Conservation (phyloP, 1,284 basidiomycete species). For the Melampsora larici-populina region DNA sequence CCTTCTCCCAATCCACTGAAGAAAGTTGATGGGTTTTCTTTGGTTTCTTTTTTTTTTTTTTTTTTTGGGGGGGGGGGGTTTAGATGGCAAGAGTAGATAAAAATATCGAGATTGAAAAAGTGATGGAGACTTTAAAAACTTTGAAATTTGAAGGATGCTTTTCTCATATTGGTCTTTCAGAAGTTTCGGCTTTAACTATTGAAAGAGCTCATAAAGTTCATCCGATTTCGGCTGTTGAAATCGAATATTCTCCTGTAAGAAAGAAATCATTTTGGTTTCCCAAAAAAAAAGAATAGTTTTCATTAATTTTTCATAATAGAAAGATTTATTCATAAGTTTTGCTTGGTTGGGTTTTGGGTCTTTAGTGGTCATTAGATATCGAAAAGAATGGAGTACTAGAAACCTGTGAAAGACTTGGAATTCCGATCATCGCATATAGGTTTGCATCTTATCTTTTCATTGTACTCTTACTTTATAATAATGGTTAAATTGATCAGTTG, state of each 20-base stretch:
- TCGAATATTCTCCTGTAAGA: slow-evolving; percentile 46
- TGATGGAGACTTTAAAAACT: slow-evolving; percentile 47
- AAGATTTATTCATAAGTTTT: neutral
- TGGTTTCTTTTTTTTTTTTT: slow-evolving; percentile 39
- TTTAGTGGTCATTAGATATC: slow-evolving; percentile 49
- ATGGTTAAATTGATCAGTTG: neutral
- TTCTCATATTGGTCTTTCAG: slow-evolving; percentile 50
- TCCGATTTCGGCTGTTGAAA: slow-evolving; percentile 49
- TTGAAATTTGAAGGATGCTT: slow-evolving; percentile 51
- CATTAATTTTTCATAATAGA: neutral
- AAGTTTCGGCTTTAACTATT: slow-evolving; percentile 48
- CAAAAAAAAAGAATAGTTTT: neutral
- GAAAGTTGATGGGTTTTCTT: too few relatives aligned
- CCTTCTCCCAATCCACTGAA: too few relatives aligned
- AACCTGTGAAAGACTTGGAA: slow-evolving; percentile 53
- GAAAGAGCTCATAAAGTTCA: slow-evolving; percentile 47
- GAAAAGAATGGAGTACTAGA: slow-evolving; percentile 55
- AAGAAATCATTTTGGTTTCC: too few relatives aligned
- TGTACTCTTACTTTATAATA: neutral
- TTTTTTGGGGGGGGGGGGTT: neutral
- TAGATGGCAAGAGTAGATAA: slow-evolving; percentile 42
- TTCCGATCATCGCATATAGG: slow-evolving; percentile 55
- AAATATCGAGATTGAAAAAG: slow-evolving; percentile 33
- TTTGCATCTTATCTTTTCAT: neutral
- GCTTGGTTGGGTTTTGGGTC: too few relatives aligned